phyloP scores from a whole-genome alignment of 1,284 basidiomycete genomes.

The Coniophora puteana region DNA sequence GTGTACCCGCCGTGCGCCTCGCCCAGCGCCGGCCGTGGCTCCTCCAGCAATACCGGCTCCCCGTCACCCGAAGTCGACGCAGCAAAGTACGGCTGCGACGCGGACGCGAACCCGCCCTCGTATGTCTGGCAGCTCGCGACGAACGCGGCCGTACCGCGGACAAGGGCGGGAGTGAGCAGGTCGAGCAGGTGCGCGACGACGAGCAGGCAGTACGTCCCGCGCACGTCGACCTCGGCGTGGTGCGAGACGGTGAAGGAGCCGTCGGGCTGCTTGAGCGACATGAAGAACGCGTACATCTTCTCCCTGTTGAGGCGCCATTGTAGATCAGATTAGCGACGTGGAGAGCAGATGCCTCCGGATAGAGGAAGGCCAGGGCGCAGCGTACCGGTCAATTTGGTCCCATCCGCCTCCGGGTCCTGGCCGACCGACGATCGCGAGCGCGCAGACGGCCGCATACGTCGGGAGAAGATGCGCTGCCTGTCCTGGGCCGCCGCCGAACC shows the following conservation, averaged over 20 bases:
- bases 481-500: slow-evolving; percentile 89
- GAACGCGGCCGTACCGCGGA: slow-evolving; percentile 62
- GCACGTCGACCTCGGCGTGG: slow-evolving; percentile 91
- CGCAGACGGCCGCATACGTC: slow-evolving; percentile 86
- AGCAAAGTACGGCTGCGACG: slow-evolving; percentile 67
- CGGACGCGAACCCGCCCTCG: slow-evolving; percentile 92
- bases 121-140: slow-evolving; percentile 91
- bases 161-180: slow-evolving; percentile 84
- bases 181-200: slow-evolving; percentile 72
- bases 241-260: slow-evolving; percentile 91
- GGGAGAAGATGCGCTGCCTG: slow-evolving; percentile 88
- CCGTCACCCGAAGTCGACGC: slow-evolving; percentile 23
- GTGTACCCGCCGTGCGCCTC: slow-evolving; percentile 99
- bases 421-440: slow-evolving; percentile 80
- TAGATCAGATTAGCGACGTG: neutral
- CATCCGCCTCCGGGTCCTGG: slow-evolving; percentile 76
- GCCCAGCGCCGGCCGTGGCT: slow-evolving; percentile 66
- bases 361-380: no score
- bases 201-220: slow-evolving; percentile 77
- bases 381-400: slow-evolving; percentile 79
- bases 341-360: slow-evolving; percentile 18
- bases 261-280: slow-evolving; percentile 91
- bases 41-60: slow-evolving; percentile 28
- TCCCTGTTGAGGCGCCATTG: slow-evolving; percentile 35
- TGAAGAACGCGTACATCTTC: slow-evolving; percentile 85